Evolutionary conservation across 1,284 basidiomycete species (phyloP), one percentile per base, ranked within the genome.

Genomic region (Erythrobasidium hasegawianum): DNA sequence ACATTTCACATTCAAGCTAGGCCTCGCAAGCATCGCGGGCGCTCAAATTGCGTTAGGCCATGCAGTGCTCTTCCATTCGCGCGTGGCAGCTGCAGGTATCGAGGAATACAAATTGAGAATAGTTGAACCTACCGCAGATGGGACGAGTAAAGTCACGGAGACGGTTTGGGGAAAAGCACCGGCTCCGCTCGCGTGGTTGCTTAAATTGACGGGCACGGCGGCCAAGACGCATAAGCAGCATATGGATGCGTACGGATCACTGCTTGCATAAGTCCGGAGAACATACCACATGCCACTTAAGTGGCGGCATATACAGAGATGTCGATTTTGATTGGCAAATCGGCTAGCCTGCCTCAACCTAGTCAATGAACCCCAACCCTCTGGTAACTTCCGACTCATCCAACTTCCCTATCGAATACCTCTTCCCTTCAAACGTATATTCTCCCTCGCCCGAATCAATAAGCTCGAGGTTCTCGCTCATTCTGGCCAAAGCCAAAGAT

Each of bases 141-240:
- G 43, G 14, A n/a, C 5, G 43, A 47, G n/a, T n/a, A n/a, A 24
- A n/a, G 43, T 47, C 43, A 47, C 43, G n/a, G 43, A 47, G 43
- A 47, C 43, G 43, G 43, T 47, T 47, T 47, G 43, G 43, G 43
- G 43, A 5, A 47, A 47, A 24, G 43, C 43, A 24, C 43, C 43
- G 43, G 43, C 43, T 18, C 43, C 43, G 4, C 43, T 47, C 7
- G 43, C 43, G 5, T 47, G 43, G 43, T 18, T 47, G 43, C 43
- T 47, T 14, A 47, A 16, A 18, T 18, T 47, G 14, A 47, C 43
- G 43, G 43, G 43, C 4, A 47, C 22, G 14, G 43, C 43, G 22
- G 43, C 43, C 5, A 47, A 47, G 43, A 47, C 43, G 14, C 43
- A 47, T 47, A n/a, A 24, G 16, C 43, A 47, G 22, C 43, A 47